Percentiles rank a stretch among this genome's conserved stretches.
Evolutionary conservation across 208 protist genomes (phyloP).

Genomic region (Crithidia sp.): DNA sequence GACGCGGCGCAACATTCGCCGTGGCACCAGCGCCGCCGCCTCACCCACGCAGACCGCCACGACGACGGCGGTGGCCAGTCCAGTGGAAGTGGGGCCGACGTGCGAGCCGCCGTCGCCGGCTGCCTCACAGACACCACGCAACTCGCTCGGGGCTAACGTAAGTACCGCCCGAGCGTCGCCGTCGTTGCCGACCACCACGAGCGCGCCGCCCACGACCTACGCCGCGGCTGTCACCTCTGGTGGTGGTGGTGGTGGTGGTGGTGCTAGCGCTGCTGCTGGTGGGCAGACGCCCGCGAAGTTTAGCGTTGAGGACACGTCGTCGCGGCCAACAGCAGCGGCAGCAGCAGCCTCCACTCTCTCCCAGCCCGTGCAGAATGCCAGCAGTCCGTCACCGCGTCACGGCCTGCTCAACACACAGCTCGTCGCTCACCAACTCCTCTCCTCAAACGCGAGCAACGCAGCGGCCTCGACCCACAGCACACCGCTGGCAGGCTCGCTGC

Average conservation of each 20-base stretch:
- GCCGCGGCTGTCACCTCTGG: background rate
- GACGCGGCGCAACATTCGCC: constrained; percentile 33
- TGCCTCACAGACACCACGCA: background rate
- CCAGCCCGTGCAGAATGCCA: constrained; percentile 1
- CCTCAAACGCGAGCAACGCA: constrained; percentile 34
- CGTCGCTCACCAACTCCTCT: constrained; percentile 23
- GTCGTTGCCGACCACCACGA: constrained; percentile 1
- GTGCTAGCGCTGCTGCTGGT: background rate
- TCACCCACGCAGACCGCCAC: constrained; percentile 8
- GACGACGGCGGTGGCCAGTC: constrained; percentile 6
- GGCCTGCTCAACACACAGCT: constrained; percentile 17
- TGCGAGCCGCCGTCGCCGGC: background rate
- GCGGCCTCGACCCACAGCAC: constrained; percentile 33
- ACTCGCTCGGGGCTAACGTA: background rate
- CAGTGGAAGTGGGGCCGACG: background rate
- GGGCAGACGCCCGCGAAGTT: constrained; percentile 25
- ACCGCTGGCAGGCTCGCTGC: constrained; percentile 25
- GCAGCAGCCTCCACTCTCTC: background rate
- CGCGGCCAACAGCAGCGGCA: background rate
- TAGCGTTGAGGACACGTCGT: constrained; percentile 31
- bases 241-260: background rate
- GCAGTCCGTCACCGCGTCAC: background rate
- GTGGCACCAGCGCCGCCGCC: constrained; percentile 20
- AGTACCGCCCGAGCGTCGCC: no score
- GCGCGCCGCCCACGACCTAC: constrained; percentile 12